Percentiles rank a stretch among this genome's conserved stretches.
Evolutionary conservation across 1,284 basidiomycete genomes (phyloP).

Genomic region (Puccinia novopanici): DNA sequence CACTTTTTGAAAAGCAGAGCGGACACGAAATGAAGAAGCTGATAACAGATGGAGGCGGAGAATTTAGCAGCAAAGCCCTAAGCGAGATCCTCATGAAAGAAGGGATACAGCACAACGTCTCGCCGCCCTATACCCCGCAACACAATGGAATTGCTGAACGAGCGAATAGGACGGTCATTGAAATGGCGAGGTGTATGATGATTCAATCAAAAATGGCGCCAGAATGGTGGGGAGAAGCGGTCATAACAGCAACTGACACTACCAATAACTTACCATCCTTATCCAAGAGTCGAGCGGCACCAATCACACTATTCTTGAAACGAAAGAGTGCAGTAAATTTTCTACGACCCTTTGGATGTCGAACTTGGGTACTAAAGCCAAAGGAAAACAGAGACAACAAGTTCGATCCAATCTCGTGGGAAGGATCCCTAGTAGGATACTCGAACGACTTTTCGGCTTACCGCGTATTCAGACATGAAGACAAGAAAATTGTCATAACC

Average conservation of each 20-base stretch:
- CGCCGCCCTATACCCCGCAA: slow-evolving; percentile 15
- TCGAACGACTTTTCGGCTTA: neutral
- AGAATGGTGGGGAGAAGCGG: neutral
- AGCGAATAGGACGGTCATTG: slow-evolving; percentile 2
- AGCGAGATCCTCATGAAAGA: neutral
- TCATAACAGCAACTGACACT: neutral
- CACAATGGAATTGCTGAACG: slow-evolving; percentile 2
- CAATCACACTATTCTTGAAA: neutral
- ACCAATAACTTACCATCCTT: neutral
- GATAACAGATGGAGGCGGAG: slow-evolving; percentile 19
- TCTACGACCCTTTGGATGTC: neutral
- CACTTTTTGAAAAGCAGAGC: neutral
- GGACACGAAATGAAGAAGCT: neutral
- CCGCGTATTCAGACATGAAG: neutral
- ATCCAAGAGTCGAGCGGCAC: neutral
- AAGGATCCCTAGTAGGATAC: neutral
- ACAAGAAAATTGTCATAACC: neutral
- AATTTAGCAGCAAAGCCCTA: neutral
- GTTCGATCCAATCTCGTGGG: neutral
- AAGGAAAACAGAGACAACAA: neutral
- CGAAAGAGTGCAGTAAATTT: too few species aligned
- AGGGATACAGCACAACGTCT: slow-evolving; percentile 3
- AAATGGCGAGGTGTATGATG: neutral
- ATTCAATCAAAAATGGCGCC: neutral
- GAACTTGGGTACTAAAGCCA: neutral